Percentiles rank a stretch among this genome's conserved stretches.
Conservation (phyloP, 2,329 filamentous ascomycete species). For the Diatrype stigma region DNA sequence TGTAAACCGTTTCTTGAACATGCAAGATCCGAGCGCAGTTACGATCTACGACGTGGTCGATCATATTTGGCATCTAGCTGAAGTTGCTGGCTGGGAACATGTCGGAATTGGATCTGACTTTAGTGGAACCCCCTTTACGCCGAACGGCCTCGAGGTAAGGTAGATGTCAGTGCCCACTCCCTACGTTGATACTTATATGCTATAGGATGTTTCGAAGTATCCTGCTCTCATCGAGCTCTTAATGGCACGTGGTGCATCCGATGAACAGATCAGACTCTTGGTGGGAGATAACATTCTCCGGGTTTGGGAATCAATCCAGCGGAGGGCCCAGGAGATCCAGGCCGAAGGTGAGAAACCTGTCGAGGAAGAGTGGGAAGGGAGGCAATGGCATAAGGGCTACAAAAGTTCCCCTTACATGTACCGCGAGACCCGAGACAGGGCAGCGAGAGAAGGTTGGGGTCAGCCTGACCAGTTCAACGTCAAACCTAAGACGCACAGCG, state of each 20-base stretch:
- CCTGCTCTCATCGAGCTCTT: constrained; percentile 27
- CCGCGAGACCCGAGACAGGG: constrained; percentile 10
- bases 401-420: constrained; percentile 21
- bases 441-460: constrained; percentile 11
- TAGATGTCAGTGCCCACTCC: not conserved
- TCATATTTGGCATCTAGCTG: constrained; percentile 26
- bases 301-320: constrained; percentile 25
- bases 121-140: constrained; percentile 27
- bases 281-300: constrained; percentile 26
- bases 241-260: constrained; percentile 26
- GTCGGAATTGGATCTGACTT: constrained; percentile 35
- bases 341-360: constrained; percentile 20
- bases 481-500: constrained; percentile 2
- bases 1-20: constrained; percentile 29
- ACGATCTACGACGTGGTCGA: constrained; percentile 33
- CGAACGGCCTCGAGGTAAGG: constrained; percentile 23
- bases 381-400: constrained; percentile 23
- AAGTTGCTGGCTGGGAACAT: constrained; percentile 31
- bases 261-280: constrained; percentile 23
- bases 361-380: constrained; percentile 25
- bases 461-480: constrained; percentile 11
- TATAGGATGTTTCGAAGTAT: constrained; percentile 30
- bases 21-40: constrained; percentile 25
- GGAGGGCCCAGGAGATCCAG: constrained; percentile 20
- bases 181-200: constrained; percentile 2